phyloP scores from a whole-genome alignment of 192 early-diverging fungal species.

The Nowakowskiella sp. region DNA sequence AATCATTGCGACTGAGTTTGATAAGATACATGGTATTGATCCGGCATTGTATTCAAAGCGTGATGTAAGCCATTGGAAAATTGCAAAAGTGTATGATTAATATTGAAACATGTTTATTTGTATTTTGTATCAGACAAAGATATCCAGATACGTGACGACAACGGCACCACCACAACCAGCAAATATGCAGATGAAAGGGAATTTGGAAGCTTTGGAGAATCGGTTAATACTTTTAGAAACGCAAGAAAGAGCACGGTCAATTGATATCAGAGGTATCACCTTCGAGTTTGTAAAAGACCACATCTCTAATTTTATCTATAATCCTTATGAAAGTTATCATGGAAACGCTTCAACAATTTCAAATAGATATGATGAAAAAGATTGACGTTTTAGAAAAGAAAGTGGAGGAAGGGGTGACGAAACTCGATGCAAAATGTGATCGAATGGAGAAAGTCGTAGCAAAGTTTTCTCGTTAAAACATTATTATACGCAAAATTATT shows the following conservation, averaged over 20 bases:
- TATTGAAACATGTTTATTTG: neutral
- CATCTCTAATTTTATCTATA: neutral
- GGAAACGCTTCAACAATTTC: constrained; percentile 33
- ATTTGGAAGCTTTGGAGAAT: constrained; percentile 37
- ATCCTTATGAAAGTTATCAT: constrained; percentile 31
- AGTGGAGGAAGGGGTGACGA: constrained; percentile 31
- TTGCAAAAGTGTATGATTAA: no score
- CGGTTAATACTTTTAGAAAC: constrained; percentile 38
- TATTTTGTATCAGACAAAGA: constrained; percentile 23
- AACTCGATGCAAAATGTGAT: constrained; percentile 36
- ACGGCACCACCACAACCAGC: constrained; percentile 32
- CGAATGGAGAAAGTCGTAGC: constrained; percentile 36
- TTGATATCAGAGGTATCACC: constrained; percentile 39
- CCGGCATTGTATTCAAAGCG: constrained; percentile 30
- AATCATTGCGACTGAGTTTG: constrained; percentile 32
- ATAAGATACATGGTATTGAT: constrained; percentile 53
- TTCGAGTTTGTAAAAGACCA: neutral
- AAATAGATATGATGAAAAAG: constrained; percentile 38
- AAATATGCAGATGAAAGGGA: constrained; percentile 28
- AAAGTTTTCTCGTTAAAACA: no score
- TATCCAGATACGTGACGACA: constrained; percentile 32
- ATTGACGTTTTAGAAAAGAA: constrained; percentile 41
- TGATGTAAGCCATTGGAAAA: constrained; percentile 32
- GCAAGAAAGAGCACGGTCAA: constrained; percentile 37
- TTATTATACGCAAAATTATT: no score